Base-by-base conservation (phyloP, 106 monocot genomes). In the Vanilla planifolia region DNA sequence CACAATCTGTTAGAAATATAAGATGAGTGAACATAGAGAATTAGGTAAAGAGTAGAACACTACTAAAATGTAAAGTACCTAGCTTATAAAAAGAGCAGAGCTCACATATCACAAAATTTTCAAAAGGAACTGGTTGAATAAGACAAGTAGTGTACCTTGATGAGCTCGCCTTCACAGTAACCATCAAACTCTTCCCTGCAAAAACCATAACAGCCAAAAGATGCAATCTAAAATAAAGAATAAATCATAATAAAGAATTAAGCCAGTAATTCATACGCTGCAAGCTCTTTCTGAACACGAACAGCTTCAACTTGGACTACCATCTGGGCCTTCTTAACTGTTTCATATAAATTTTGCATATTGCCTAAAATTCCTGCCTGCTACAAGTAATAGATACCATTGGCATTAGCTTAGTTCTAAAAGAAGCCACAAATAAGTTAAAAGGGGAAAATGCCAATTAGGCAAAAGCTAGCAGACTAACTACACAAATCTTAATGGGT, bases 231-330 rank as follows among this genome's bases (percentile, higher is more conserved):
- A 55, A 21, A 29, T 5, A 14, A 23, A 20, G 1, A 27, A 50
- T 22, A 51, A 35, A 10, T 21, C 9, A 28, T 58, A 37, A 4
- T 28, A 8, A 24, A 40, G 15, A 56, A 57, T 33, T 43, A 34
- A 21, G 36, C 33, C 26, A 20, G 23, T 64, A 55, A 60, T 32
- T 36, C 88, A 68, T 92, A 99, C 98, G 58, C 98, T 43, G 84
- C 92, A 67, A 99, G 92, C 58, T 99, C 98, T 69, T 92, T 85
- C 63, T 99, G 98, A 40, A 99, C 92, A 61, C 88, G 84, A 23
- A 99, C 98, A 50, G 92, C 98, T 75, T 99, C 98, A 28, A 92
- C 92, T 81, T 99, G 98, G 30, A 99, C 92, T 16, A 99, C 98
- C 92, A 82, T 85, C 68, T 99, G 98, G 8, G 98, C 98, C 68